phyloP scores from a whole-genome alignment of 192 early-diverging fungal genomes.

The Haplosporangium gracile region DNA sequence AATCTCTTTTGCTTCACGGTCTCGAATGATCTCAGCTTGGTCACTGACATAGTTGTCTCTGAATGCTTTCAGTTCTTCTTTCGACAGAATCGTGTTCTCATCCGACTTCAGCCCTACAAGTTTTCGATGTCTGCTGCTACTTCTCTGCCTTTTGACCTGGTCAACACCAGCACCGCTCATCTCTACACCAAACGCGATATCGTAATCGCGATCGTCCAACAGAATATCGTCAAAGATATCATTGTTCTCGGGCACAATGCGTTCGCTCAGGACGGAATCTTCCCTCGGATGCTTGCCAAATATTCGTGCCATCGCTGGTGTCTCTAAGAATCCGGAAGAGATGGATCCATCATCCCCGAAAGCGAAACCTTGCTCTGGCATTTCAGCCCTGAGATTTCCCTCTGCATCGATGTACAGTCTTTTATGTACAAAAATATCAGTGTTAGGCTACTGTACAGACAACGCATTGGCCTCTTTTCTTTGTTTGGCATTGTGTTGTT shows the following conservation, averaged over 20 bases:
- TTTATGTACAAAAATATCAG: background rate
- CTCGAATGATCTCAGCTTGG: slow-evolving; percentile 15
- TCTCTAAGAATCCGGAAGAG: background rate
- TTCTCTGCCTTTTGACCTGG: background rate
- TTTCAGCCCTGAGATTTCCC: slow-evolving; percentile 30
- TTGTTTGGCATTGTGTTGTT: too few species aligned
- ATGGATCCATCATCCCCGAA: background rate
- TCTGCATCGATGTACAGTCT: slow-evolving; percentile 43
- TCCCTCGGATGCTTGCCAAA: slow-evolving; percentile 18
- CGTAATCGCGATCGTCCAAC: background rate
- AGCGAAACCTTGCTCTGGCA: slow-evolving; percentile 10
- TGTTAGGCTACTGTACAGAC: background rate
- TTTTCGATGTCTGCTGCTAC: background rate
- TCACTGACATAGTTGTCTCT: slow-evolving; percentile 2
- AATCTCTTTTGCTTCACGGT: slow-evolving; percentile 8
- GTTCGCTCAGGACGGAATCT: background rate
- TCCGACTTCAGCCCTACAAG: slow-evolving; percentile 1
- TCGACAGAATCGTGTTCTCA: slow-evolving; percentile 17
- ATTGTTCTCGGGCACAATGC: background rate
- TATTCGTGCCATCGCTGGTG: background rate
- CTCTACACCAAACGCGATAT: background rate
- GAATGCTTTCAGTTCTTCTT: background rate
- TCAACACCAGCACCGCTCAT: background rate
- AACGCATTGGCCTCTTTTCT: background rate
- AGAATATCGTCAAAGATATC: background rate